Evolutionary conservation across 2,329 filamentous ascomycete species (phyloP).

Genomic region (Parasarocladium wereldwijsianum): DNA sequence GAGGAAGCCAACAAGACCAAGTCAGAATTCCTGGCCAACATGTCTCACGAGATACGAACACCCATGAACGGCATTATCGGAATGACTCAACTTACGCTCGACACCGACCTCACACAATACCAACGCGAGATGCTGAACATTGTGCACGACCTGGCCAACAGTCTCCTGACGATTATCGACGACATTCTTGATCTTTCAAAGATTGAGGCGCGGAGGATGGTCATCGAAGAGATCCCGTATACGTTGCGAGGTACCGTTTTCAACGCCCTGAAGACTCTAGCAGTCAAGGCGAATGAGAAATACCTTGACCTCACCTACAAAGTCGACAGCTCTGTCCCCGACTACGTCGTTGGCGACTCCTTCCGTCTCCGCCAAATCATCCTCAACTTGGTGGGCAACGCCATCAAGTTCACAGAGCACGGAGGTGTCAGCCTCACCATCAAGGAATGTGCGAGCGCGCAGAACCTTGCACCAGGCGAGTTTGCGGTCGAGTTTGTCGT

Average conservation of each 20-base stretch:
- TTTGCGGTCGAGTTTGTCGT: conserved; percentile 95
- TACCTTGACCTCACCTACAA: conserved; percentile 85
- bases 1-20: conserved; percentile 97
- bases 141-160: conserved; percentile 92
- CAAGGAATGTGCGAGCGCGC: conserved; percentile 46
- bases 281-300: conserved; percentile 96
- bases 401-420: conserved; percentile 97
- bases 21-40: conserved; percentile 95
- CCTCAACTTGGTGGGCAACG: conserved; percentile 91
- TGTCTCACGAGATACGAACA: conserved; percentile 96
- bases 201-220: conserved; percentile 94
- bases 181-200: conserved; percentile 61
- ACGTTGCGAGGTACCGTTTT: conserved; percentile 89
- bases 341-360: conserved; percentile 90
- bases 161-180: conserved; percentile 91
- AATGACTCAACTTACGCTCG: conserved; percentile 92
- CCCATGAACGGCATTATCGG: conserved; percentile 97
- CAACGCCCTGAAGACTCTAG: conserved; percentile 89
- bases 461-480: conserved; percentile 53
- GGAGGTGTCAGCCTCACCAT: conserved; percentile 95
- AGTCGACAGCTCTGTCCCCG: conserved; percentile 83
- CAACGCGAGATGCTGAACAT: conserved; percentile 98
- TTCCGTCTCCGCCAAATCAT: conserved; percentile 96
- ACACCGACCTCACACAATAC: conserved; percentile 87
- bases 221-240: conserved; percentile 95